Percentiles rank a stretch among this genome's conserved stretches.
Conservation (phyloP, 2,329 filamentous ascomycete genomes). For the Scedosporium apiospermum region DNA sequence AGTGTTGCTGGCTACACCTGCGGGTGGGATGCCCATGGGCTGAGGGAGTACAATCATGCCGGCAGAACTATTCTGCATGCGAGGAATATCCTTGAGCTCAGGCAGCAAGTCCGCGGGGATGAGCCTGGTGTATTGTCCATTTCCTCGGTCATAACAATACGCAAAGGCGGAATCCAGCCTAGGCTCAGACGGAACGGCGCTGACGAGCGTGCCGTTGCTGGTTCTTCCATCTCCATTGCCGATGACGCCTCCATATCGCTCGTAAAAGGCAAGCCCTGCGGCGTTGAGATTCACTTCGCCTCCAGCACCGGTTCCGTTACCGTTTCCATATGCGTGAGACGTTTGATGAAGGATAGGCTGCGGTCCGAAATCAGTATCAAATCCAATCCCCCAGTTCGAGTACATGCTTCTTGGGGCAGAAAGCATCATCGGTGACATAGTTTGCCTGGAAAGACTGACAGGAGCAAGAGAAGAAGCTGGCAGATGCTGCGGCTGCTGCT, state of each 20-base stretch:
- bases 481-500: not conserved
- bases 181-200: not conserved
- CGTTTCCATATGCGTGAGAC: not conserved
- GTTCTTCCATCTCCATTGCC: not conserved
- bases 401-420: not conserved
- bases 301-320: not conserved
- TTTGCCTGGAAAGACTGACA: not conserved
- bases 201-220: not conserved
- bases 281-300: not conserved
- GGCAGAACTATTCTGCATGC: constrained; percentile 23
- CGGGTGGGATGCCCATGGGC: not conserved
- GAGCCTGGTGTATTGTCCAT: constrained; percentile 44
- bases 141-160: constrained; percentile 44
- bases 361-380: not conserved
- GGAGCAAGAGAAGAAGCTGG: not conserved
- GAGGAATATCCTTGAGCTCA: constrained; percentile 31
- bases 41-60: constrained; percentile 38
- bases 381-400: not conserved
- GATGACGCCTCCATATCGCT: not conserved
- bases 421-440: not conserved
- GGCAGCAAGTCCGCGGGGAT: constrained; percentile 46
- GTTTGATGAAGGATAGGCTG: not conserved
- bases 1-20: not conserved
- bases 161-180: constrained; percentile 20
- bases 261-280: not conserved